Base-by-base conservation (phyloP, 805 yeast genomes). In the Candida multigemmis region DNA sequence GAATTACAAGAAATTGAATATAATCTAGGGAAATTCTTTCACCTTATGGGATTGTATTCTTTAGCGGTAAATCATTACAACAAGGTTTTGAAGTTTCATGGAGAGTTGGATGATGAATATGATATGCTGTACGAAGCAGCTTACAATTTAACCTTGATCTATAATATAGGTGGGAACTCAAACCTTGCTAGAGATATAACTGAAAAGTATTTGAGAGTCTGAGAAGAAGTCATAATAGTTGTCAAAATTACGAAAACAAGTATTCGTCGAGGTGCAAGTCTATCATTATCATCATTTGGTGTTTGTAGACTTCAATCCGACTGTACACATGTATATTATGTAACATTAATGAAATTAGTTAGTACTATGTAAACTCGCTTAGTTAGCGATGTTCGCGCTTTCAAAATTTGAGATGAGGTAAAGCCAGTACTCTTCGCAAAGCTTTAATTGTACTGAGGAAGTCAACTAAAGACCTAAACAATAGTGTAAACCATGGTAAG, bases 1-100 rank as follows among this genome's bases (percentile, higher is more conserved):
- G 86, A 78, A 38, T 49, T 50, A 21, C 89, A 83, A 50, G 98
- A 91, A 45, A 74, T 79, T 1, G 70, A 74, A 26, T 91, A 79
- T 48, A 91, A 91, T 37, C 41, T 86, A 28, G 98, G 93, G 0
- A 64, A 96, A 20, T 66, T 81, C 4, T 91, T 80, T 53, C 96
- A 89, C 42, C 65, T 83, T 50, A 56, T 89, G 5, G 95, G 95
- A 0, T 60, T 91, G 16, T 68, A 74, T 7, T 60, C 83, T 0
- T 55, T 81, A 16, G 97, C 98, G 0, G 63, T 78, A 5, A 61
- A 56, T 12, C 84, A 77, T 42, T 91, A 91, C 47, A 70, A 79
- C 22, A 68, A 65, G 30, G 96, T 82, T 2, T 50, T 86, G 23
- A 48, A 35, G 17, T 54, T 49, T 25, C 60, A 57, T 16, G 62